A percentile compares a stretch with the other conserved stretches of the same genome.
Evolutionary conservation across 1,284 basidiomycete species (phyloP).

Genomic region (Moesziomyces antarcticus): DNA sequence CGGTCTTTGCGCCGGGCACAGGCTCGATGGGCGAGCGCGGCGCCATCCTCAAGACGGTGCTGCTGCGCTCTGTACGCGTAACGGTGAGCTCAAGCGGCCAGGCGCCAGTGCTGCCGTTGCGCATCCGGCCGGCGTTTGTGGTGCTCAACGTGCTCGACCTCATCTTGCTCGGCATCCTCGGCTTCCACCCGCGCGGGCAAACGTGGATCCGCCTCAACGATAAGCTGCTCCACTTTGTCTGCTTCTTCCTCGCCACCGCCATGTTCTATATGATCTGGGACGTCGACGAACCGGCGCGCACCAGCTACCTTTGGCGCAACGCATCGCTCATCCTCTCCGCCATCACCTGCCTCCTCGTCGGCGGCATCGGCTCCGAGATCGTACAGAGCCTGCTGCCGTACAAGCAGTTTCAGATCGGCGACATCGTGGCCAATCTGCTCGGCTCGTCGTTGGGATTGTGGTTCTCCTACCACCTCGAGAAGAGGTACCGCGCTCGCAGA

Average conservation of each 20-base stretch:
- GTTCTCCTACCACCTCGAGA: slow-evolving; percentile 53
- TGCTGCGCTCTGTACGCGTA: slow-evolving; percentile 42
- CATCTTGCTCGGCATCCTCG: slow-evolving; percentile 57
- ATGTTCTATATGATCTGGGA: slow-evolving; percentile 89
- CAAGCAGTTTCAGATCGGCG: slow-evolving; percentile 81
- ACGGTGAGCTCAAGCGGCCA: slow-evolving; percentile 5
- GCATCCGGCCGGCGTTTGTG: slow-evolving; percentile 58
- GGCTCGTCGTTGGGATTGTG: slow-evolving; percentile 80
- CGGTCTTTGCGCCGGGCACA: slow-evolving; percentile 18
- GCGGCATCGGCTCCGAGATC: slow-evolving; percentile 84
- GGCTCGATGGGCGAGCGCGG: slow-evolving; percentile 12
- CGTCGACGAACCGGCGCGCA: slow-evolving; percentile 75
- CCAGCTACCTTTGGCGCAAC: slow-evolving; percentile 87
- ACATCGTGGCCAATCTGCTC: slow-evolving; percentile 83
- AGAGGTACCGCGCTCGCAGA: slow-evolving; percentile 38
- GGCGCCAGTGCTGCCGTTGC: slow-evolving; percentile 43
- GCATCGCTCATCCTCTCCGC: slow-evolving; percentile 77
- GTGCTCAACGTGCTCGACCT: slow-evolving; percentile 52
- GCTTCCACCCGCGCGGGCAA: slow-evolving; percentile 60
- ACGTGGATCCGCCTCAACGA: slow-evolving; percentile 77
- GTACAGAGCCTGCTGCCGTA: slow-evolving; percentile 85
- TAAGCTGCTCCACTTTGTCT: slow-evolving; percentile 85
- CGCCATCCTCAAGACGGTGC: slow-evolving; percentile 34
- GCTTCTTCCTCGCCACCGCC: slow-evolving; percentile 79
- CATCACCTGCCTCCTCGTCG: slow-evolving; percentile 70